Conservation (phyloP, 2,329 filamentous ascomycete species). For the Talaromyces sp. region DNA sequence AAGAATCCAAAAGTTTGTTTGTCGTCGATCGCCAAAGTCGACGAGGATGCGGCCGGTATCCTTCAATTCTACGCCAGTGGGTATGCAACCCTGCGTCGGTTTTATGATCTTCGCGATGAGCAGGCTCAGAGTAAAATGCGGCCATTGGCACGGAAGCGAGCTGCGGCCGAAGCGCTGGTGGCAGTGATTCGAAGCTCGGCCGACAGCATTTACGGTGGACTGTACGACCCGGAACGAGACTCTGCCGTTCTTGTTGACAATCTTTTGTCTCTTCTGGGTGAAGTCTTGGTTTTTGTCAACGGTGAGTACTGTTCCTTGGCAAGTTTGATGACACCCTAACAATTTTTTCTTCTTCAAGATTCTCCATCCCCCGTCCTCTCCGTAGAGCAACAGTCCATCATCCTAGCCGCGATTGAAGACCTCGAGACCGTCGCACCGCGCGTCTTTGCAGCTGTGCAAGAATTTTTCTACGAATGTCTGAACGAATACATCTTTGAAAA, state of each 20-base stretch:
- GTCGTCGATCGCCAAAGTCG: conserved; percentile 65
- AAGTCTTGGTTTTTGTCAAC: conserved; percentile 73
- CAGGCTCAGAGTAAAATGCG: conserved; percentile 45
- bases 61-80: conserved; percentile 83
- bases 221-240: conserved; percentile 76
- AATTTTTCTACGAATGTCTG: conserved; percentile 72
- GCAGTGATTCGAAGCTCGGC: conserved; percentile 82
- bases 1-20: conserved; percentile 68
- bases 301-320: conserved; percentile 33
- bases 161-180: conserved; percentile 68
- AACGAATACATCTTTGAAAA: conserved; percentile 52
- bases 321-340: background rate
- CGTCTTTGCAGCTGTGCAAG: conserved; percentile 69
- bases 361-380: conserved; percentile 57
- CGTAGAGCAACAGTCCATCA: conserved; percentile 66
- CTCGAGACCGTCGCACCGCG: conserved; percentile 69
- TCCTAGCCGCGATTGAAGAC: conserved; percentile 76
- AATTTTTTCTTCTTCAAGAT: conserved; percentile 31
- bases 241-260: conserved; percentile 87
- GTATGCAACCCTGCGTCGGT: conserved; percentile 84
- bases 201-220: conserved; percentile 84
- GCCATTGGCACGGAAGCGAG: conserved; percentile 59
- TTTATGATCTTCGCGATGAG: conserved; percentile 83
- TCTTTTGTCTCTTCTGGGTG: conserved; percentile 75
- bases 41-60: conserved; percentile 76